Conservation (phyloP, 1,284 basidiomycete genomes). For the Trichosporon faecale region DNA sequence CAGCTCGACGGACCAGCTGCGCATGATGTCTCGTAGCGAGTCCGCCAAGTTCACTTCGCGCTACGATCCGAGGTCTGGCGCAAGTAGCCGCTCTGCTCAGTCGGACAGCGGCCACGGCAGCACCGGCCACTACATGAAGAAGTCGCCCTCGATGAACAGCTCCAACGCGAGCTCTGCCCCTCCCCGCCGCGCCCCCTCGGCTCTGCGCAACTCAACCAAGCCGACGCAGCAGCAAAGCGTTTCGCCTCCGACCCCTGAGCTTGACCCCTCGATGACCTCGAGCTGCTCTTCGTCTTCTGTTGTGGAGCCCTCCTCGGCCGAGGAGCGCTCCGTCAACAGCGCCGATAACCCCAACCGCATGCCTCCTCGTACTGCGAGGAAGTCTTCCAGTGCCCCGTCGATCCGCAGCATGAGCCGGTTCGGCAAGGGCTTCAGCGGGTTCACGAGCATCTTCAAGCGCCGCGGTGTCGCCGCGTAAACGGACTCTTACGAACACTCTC, state of each 20-base stretch:
- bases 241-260: conserved; percentile 36
- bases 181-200: conserved; percentile 13
- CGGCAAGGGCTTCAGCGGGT: conserved; percentile 2
- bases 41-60: background rate
- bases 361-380: background rate
- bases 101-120: background rate
- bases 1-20: background rate
- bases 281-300: conserved; percentile 28
- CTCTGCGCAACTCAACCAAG: conserved; percentile 16
- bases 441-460: conserved; percentile 24
- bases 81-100: background rate
- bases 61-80: background rate
- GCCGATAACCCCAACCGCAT: conserved; percentile 4
- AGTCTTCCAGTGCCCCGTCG: background rate
- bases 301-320: conserved; percentile 17
- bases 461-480: conserved; percentile 17
- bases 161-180: background rate
- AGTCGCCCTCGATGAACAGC: background rate
- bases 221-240: background rate
- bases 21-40: background rate
- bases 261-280: conserved; percentile 28
- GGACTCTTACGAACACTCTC: background rate
- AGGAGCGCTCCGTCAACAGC: conserved; percentile 15
- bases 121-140: background rate
- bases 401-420: background rate